phyloP scores from a whole-genome alignment of 495 filamentous ascomycete genomes.

The Saxispiralis lemnorum region DNA sequence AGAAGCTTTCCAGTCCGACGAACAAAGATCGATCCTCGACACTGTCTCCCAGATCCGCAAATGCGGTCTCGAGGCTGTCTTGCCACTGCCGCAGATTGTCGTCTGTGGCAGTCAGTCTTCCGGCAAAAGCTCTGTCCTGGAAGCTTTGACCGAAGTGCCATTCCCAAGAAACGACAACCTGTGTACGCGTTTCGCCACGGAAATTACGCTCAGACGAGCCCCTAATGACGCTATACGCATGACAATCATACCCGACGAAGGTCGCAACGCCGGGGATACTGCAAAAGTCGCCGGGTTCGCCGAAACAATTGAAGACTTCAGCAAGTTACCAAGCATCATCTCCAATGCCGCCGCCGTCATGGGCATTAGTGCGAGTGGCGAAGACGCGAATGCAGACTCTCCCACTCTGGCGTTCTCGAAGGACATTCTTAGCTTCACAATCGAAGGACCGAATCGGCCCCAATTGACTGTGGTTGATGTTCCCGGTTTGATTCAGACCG shows the following conservation, averaged over 20 bases:
- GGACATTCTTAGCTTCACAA: conserved; percentile 47
- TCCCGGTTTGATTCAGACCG: conserved; percentile 14
- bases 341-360: conserved; percentile 19
- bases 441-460: conserved; percentile 38
- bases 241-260: conserved; percentile 22
- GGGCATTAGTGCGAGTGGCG: conserved; percentile 14
- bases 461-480: conserved; percentile 30
- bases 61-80: conserved; percentile 34
- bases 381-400: neutral
- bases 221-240: conserved; percentile 13
- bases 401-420: conserved; percentile 31
- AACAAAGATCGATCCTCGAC: conserved; percentile 30
- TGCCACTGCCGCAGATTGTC: conserved; percentile 51
- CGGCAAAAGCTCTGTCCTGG: conserved; percentile 58
- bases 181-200: conserved; percentile 53
- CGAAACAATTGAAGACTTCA: conserved; percentile 17
- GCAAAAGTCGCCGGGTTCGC: conserved; percentile 19
- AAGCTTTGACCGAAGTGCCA: conserved; percentile 51
- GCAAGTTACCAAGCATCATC: conserved; percentile 19
- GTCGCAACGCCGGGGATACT: conserved; percentile 15
- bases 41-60: conserved; percentile 39
- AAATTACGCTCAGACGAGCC: conserved; percentile 35
- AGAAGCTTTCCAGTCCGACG: conserved; percentile 19
- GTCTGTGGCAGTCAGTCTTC: conserved; percentile 58
- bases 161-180: conserved; percentile 47